These are phyloP conservation scores for Xylariaceae sp. DNA, from an alignment of 2,329 filamentous ascomycete species.

Conservation along the genomic window DNA sequence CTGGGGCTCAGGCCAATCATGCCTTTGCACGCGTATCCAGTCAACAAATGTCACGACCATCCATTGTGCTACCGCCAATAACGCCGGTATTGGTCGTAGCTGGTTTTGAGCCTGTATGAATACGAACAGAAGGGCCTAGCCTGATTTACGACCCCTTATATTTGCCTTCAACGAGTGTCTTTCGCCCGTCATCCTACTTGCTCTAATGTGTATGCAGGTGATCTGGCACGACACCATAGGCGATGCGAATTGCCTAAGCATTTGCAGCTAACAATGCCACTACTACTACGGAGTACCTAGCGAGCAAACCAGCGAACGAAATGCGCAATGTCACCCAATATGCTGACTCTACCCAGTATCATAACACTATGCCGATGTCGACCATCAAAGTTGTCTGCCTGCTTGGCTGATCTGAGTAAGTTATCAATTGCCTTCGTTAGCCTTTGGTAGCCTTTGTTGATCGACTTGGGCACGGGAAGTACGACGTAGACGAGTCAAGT, in stretches of 20 bases:
- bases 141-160: background rate
- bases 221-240: background rate
- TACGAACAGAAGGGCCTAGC: conserved; percentile 2
- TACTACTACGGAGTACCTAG: no score
- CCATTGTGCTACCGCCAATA: conserved; percentile 2
- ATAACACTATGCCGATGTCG: background rate
- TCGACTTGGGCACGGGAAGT: background rate
- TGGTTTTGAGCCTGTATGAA: background rate
- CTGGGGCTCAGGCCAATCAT: conserved; percentile 10
- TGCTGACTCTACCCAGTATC: background rate
- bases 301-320: background rate
- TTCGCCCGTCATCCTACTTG: background rate
- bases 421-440: conserved; percentile 7
- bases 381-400: background rate
- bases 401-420: background rate
- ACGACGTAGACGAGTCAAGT: background rate
- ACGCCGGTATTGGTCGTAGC: background rate
- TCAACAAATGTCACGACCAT: conserved; percentile 12
- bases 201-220: background rate
- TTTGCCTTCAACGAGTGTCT: background rate
- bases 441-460: background rate
- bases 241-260: background rate
- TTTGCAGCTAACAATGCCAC: background rate
- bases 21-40: conserved; percentile 16
- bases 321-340: background rate